Evolutionary conservation across 2,329 filamentous ascomycete genomes (phyloP).

Genomic region (Venturia asperata): DNA sequence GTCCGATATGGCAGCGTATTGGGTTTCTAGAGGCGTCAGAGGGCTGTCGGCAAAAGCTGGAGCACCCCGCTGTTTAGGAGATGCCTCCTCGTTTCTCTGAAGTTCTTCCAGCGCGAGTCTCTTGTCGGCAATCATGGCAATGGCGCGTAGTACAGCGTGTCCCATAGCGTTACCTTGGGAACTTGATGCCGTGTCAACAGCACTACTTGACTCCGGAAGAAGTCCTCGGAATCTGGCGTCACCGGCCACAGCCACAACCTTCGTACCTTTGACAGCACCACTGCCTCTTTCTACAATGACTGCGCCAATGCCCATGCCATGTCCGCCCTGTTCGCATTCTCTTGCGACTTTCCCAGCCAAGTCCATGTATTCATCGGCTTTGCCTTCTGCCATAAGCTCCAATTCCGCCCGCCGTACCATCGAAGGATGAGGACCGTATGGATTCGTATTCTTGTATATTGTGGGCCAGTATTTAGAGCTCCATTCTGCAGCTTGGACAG

Average conservation of each 20-base stretch:
- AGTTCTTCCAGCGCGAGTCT: conserved; percentile 31
- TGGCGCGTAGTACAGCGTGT: conserved; percentile 69
- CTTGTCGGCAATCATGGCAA: conserved; percentile 70
- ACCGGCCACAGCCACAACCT: conserved; percentile 65
- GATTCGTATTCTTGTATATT: conserved; percentile 80
- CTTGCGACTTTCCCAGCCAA: conserved; percentile 58
- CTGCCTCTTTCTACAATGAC: conserved; percentile 60
- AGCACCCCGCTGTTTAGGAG: conserved; percentile 36
- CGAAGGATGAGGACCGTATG: conserved; percentile 74
- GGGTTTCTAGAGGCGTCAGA: conserved; percentile 58
- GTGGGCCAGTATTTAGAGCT: conserved; percentile 74
- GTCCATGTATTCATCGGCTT: conserved; percentile 52
- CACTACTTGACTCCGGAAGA: conserved; percentile 21
- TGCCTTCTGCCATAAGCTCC: conserved; percentile 55
- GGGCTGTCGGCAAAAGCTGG: conserved; percentile 61
- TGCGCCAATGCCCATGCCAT: conserved; percentile 60
- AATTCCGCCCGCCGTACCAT: conserved; percentile 63
- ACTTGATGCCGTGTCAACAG: conserved; percentile 24
- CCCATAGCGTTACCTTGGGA: conserved; percentile 65
- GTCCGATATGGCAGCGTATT: conserved; percentile 51
- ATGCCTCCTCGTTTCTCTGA: conserved; percentile 23
- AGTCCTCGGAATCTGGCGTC: conserved; percentile 63
- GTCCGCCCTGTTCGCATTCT: conserved; percentile 50
- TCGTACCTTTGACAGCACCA: conserved; percentile 35
- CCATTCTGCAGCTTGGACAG: conserved; percentile 68